Conservation (phyloP, 352 stramenopile genomes). For the Pythium brassicae region DNA sequence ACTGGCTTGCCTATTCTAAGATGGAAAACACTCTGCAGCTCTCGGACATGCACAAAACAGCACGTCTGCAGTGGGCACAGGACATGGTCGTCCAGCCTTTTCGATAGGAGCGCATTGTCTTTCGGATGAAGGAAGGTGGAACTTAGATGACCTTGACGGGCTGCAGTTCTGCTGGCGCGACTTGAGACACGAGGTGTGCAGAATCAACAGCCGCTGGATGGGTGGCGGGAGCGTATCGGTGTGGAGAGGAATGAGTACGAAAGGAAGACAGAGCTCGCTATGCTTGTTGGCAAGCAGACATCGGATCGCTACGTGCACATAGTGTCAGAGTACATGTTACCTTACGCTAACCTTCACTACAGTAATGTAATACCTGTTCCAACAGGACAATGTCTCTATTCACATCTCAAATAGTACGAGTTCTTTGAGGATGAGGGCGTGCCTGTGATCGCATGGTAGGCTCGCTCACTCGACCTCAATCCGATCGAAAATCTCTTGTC, state of each 20-base stretch:
- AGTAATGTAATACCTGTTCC: slow-evolving; percentile 18
- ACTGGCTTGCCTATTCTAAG: slow-evolving; percentile 19
- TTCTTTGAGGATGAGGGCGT: too few species aligned
- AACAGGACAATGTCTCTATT: slow-evolving; percentile 26
- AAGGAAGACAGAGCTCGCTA: too few species aligned
- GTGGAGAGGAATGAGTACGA: too few species aligned
- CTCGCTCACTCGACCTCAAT: slow-evolving; percentile 19
- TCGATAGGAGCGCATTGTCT: too few species aligned
- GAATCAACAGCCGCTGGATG: too few species aligned
- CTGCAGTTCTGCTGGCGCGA: too few species aligned
- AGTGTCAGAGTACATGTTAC: slow-evolving; percentile 22
- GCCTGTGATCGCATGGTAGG: slow-evolving; percentile 8
- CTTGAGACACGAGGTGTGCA: too few species aligned
- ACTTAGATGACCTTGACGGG: too few species aligned
- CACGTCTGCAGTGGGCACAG: slow-evolving; percentile 1
- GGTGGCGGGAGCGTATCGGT: too few species aligned
- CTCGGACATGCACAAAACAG: neutral
- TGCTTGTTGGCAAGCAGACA: too few species aligned
- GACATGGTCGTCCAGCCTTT: slow-evolving; percentile 1
- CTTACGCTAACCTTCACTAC: slow-evolving; percentile 18
- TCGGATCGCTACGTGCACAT: slow-evolving; percentile 18
- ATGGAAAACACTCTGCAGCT: slow-evolving; percentile 16
- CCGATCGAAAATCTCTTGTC: slow-evolving; percentile 24
- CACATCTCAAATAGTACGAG: slow-evolving; percentile 4
- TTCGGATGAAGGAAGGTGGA: too few species aligned